These are phyloP conservation scores for Umbelopsis sp. DNA, from an alignment of 371 early-diverging fungal species.

Conservation along the genomic window DNA sequence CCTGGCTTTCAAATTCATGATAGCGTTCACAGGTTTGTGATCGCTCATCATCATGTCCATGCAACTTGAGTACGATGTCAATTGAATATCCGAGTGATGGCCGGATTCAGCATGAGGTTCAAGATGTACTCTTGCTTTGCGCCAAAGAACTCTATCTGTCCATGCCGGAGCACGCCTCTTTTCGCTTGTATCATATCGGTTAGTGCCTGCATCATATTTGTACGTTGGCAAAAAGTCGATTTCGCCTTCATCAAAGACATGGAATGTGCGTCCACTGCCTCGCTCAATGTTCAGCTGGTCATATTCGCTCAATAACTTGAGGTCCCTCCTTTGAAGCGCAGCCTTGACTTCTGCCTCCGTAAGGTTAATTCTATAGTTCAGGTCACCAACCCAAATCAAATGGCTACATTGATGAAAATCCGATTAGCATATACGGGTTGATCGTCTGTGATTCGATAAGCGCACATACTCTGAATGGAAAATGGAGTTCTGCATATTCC, in stretches of 20 bases:
- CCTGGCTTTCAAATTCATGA: constrained; percentile 60
- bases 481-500: constrained; percentile 53
- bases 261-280: constrained; percentile 65
- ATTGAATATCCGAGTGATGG: constrained; percentile 34
- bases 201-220: constrained; percentile 87
- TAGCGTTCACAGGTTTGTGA: constrained; percentile 91
- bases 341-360: constrained; percentile 59
- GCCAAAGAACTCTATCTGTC: constrained; percentile 93
- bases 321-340: constrained; percentile 55
- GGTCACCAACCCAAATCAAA: constrained; percentile 92
- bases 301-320: constrained; percentile 58
- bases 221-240: constrained; percentile 92
- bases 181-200: constrained; percentile 84
- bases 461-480: constrained; percentile 70
- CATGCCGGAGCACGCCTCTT: constrained; percentile 90
- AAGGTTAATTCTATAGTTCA: constrained; percentile 89
- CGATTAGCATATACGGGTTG: not conserved
- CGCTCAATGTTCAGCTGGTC: constrained; percentile 65
- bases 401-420: constrained; percentile 44
- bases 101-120: constrained; percentile 16
- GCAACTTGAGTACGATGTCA: constrained; percentile 57
- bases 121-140: constrained; percentile 45
- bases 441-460: not conserved
- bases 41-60: constrained; percentile 80
- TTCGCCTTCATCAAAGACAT: constrained; percentile 79